Evolutionary conservation across 2,329 filamentous ascomycete species (phyloP).

Genomic region (Exophiala aquamarina): DNA sequence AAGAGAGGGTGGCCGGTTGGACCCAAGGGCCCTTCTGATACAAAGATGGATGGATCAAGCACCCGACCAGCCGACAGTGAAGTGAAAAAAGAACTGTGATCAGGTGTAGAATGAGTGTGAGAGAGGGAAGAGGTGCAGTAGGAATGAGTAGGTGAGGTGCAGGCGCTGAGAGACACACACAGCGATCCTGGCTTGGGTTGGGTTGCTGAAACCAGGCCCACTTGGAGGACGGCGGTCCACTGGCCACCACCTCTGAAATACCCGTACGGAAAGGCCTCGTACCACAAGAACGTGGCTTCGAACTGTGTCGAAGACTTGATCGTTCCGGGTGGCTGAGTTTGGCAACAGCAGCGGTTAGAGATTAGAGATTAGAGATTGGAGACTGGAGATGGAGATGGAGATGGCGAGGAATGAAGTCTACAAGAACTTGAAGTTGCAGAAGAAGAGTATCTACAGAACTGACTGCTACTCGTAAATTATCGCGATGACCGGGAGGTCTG

Average conservation of each 20-base stretch:
- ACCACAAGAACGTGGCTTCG: slow-evolving; percentile 24
- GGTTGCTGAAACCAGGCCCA: slow-evolving; percentile 18
- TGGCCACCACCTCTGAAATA: too few relatives aligned
- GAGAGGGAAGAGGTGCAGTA: too few relatives aligned
- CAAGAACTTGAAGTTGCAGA: too few relatives aligned
- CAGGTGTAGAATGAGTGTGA: background rate
- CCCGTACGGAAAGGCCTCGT: slow-evolving; percentile 13
- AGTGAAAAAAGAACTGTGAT: slow-evolving; percentile 3
- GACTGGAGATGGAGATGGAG: background rate
- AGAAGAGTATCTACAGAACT: too few relatives aligned
- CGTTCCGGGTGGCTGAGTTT: slow-evolving; percentile 4
- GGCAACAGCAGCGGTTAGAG: slow-evolving; percentile 3
- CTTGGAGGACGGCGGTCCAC: slow-evolving; percentile 1
- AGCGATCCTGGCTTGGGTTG: slow-evolving; percentile 17
- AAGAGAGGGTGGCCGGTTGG: slow-evolving; percentile 1
- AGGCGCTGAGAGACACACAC: slow-evolving; percentile 8
- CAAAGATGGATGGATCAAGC: slow-evolving; percentile 33
- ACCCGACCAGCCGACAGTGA: background rate
- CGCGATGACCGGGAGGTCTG: too few relatives aligned
- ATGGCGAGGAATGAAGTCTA: background rate
- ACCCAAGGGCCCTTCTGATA: slow-evolving; percentile 28
- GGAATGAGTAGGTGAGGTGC: too few relatives aligned
- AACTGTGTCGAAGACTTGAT: slow-evolving; percentile 17
- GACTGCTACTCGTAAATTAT: too few relatives aligned
- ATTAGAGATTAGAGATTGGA: slow-evolving; percentile 1